Conservation (phyloP, 108 stramenopile genomes). For the Pseudonitzschia pungens region DNA sequence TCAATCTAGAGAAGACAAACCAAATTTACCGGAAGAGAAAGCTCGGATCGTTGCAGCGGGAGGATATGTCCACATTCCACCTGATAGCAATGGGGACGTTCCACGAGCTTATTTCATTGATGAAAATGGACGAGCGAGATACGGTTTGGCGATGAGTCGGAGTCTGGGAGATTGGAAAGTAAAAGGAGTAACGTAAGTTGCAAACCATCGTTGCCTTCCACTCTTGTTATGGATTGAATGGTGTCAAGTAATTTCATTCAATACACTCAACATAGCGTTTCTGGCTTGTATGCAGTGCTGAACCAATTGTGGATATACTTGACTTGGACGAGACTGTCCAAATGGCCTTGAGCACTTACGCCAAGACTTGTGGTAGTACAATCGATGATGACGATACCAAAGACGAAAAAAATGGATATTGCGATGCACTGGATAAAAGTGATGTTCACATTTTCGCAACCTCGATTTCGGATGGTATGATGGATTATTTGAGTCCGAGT, state of each 20-base stretch:
- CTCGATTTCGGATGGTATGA: constrained; percentile 84
- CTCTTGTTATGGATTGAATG: not conserved
- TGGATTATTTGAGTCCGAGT: constrained; percentile 63
- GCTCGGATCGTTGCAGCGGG: constrained; percentile 67
- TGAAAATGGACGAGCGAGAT: constrained; percentile 49
- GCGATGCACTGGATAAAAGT: constrained; percentile 21
- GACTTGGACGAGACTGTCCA: constrained; percentile 36
- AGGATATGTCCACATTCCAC: constrained; percentile 71
- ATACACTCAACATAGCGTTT: not conserved
- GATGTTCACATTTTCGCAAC: constrained; percentile 73
- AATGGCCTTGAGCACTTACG: constrained; percentile 18
- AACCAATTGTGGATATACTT: constrained; percentile 75
- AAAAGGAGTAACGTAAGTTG: constrained; percentile 59
- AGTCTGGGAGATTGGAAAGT: constrained; percentile 80
- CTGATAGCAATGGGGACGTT: constrained; percentile 41
- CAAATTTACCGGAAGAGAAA: constrained; percentile 66
- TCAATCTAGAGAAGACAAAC: constrained; percentile 71
- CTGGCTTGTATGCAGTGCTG: constrained; percentile 30
- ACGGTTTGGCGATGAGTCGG: constrained; percentile 84
- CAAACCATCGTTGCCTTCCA: not conserved
- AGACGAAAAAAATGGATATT: constrained; percentile 17
- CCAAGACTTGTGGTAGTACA: constrained; percentile 1
- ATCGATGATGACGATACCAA: not conserved
- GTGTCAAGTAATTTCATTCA: not conserved
- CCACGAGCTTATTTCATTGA: constrained; percentile 56